These are phyloP conservation scores for Aschersonia sp. DNA, from an alignment of 2,329 filamentous ascomycete genomes.

Conservation along the genomic window DNA sequence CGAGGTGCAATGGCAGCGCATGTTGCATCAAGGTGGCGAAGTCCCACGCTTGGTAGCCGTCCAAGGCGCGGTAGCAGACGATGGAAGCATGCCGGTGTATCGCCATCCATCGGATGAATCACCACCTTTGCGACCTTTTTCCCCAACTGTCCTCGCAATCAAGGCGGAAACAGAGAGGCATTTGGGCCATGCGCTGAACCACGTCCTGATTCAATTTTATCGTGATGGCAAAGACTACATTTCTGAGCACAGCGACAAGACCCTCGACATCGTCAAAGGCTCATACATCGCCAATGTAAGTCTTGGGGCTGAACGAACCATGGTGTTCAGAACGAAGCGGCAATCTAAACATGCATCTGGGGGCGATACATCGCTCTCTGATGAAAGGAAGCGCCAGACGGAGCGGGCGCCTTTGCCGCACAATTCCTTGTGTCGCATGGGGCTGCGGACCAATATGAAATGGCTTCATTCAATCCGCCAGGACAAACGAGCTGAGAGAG, in stretches of 20 bases:
- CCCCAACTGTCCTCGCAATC: constrained; percentile 54
- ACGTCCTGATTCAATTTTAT: constrained; percentile 86
- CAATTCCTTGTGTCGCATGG: constrained; percentile 77
- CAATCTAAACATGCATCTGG: constrained; percentile 20
- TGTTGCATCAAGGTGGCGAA: constrained; percentile 83
- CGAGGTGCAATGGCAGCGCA: constrained; percentile 78
- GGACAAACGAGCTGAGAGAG: constrained; percentile 57
- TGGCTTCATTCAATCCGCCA: constrained; percentile 90
- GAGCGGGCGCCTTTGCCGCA: constrained; percentile 67
- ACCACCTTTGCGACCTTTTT: constrained; percentile 62
- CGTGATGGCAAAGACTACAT: constrained; percentile 84
- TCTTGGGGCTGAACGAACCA: constrained; percentile 79
- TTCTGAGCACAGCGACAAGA: constrained; percentile 94
- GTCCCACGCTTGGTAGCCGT: constrained; percentile 86
- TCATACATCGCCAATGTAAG: constrained; percentile 88
- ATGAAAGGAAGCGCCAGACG: constrained; percentile 31
- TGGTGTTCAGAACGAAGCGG: constrained; percentile 79
- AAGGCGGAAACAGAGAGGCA: constrained; percentile 52
- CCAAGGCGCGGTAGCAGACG: constrained; percentile 54
- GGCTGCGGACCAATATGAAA: constrained; percentile 62
- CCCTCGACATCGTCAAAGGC: constrained; percentile 68
- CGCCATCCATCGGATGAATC: constrained; percentile 86
- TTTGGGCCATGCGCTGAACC: constrained; percentile 72
- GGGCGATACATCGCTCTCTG: constrained; percentile 2
- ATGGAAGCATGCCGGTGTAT: constrained; percentile 78